phyloP scores from a whole-genome alignment of 345 rosid species.

The Ceriops tagal region DNA sequence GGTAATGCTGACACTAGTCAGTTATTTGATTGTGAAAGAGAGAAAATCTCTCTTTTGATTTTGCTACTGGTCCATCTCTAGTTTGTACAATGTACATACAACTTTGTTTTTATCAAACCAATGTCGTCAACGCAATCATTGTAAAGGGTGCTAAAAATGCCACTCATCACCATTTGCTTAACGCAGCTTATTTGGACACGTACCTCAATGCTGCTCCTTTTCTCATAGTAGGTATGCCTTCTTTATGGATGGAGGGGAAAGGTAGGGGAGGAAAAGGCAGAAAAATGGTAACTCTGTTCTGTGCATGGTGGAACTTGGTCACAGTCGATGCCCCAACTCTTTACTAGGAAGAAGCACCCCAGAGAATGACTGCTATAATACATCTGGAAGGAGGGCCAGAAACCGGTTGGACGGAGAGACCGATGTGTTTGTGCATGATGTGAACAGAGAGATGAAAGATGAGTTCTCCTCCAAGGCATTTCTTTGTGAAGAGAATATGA shows the following conservation, averaged over 20 bases:
- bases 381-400: conserved; percentile 90
- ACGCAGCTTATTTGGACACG: not conserved
- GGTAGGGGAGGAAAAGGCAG: too few species aligned
- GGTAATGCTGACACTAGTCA: not conserved
- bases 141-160: conserved; percentile 5
- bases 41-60: conserved; percentile 10
- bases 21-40: conserved; percentile 13
- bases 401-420: conserved; percentile 66
- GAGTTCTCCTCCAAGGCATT: conserved; percentile 69
- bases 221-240: too few species aligned
- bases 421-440: conserved; percentile 83
- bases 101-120: not conserved
- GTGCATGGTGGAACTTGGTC: conserved; percentile 60
- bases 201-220: not conserved
- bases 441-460: conserved; percentile 69
- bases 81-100: conserved; percentile 23
- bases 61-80: conserved; percentile 2
- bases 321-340: conserved; percentile 94
- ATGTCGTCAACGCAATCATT: conserved; percentile 7
- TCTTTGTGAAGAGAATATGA: conserved; percentile 71
- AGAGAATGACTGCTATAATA: conserved; percentile 82
- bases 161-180: not conserved
- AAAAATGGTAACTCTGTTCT: too few species aligned
- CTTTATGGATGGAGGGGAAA: too few species aligned
- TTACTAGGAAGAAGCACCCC: conserved; percentile 73